Percentiles rank a stretch among this genome's conserved stretches.
Evolutionary conservation across 2,329 filamentous ascomycete genomes (phyloP).

Genomic region (Rhinocladiella mackenziei): DNA sequence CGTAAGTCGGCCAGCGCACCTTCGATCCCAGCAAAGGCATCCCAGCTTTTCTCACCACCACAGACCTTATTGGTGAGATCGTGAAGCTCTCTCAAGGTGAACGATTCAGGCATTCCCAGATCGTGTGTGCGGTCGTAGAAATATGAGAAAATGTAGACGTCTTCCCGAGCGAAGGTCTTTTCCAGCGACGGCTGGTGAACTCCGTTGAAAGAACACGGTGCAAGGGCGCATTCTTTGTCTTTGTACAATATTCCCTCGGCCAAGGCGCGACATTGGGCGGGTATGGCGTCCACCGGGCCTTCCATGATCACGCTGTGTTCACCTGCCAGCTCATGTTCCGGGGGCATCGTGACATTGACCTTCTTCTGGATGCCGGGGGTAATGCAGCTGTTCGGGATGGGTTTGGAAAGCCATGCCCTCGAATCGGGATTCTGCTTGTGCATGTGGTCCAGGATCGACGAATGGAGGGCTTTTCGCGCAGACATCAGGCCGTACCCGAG

Average conservation of each 20-base stretch:
- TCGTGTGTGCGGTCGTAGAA: conserved; percentile 94
- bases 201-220: conserved; percentile 98
- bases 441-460: conserved; percentile 67
- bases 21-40: conserved; percentile 70
- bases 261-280: conserved; percentile 83
- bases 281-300: conserved; percentile 69
- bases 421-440: conserved; percentile 59
- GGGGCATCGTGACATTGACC: conserved; percentile 67
- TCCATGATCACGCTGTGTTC: conserved; percentile 76
- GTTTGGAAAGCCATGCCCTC: conserved; percentile 63
- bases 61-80: conserved; percentile 83
- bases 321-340: conserved; percentile 62
- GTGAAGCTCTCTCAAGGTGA: conserved; percentile 84
- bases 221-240: conserved; percentile 71
- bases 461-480: conserved; percentile 81
- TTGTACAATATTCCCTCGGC: conserved; percentile 90
- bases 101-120: conserved; percentile 96
- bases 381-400: conserved; percentile 81
- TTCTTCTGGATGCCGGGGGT: conserved; percentile 71
- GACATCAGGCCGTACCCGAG: conserved; percentile 95
- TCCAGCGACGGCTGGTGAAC: conserved; percentile 87
- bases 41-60: conserved; percentile 71
- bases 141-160: conserved; percentile 95
- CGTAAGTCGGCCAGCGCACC: conserved; percentile 75
- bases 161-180: conserved; percentile 87